Evolutionary conservation across 2,329 filamentous ascomycete genomes (phyloP), one percentile per base, ranked within the genome.

Genomic region (Ambrosiella cleistominuta): DNA sequence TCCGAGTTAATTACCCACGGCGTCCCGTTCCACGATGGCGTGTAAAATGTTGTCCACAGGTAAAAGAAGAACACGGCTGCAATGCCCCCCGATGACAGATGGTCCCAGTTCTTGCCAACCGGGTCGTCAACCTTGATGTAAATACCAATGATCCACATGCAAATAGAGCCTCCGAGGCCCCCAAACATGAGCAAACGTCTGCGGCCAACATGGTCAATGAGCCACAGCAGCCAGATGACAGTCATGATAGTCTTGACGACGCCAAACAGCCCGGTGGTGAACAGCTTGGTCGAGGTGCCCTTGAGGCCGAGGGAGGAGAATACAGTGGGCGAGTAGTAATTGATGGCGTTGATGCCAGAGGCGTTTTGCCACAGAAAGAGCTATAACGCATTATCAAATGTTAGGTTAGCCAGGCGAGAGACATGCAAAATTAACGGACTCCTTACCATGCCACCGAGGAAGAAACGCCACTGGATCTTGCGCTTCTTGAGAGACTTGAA

Each of bases 291-390:
- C 64, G 70, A 72, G 53, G 70, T 73, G 11, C 74, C 74, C 1
- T 67, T 70, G 55, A 75, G 69, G 3, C 74, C 74, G 54, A 76
- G 70, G 50, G 69, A 71, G 62, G 71, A 76, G 73, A 88, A 87
- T 8, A 88, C 78, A 0, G 78, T 83, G 0, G 84, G 83, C 15
- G 52, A 57, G 37, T 61, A 87, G 70, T 88, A 88, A 72, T 88
- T 88, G 71, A 86, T 83, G 17, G 85, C 84, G 63, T 88, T 88
- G 71, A 88, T 88, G 1, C 85, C 85, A 7, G 67, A 64, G 54
- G 82, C 82, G 64, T 91, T 91, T 69, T 91, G 86, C 76, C 82
- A 88, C 57, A 90, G 72, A 73, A 90, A 90, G 17, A 91, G 74
- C 65, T 60, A 17, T 27, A 17, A 38, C 15, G 35, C n/a, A 50